Evolutionary conservation across 1,284 basidiomycete species (phyloP), one percentile per base, ranked within the genome.

Genomic region (Naganishia sp.): DNA sequence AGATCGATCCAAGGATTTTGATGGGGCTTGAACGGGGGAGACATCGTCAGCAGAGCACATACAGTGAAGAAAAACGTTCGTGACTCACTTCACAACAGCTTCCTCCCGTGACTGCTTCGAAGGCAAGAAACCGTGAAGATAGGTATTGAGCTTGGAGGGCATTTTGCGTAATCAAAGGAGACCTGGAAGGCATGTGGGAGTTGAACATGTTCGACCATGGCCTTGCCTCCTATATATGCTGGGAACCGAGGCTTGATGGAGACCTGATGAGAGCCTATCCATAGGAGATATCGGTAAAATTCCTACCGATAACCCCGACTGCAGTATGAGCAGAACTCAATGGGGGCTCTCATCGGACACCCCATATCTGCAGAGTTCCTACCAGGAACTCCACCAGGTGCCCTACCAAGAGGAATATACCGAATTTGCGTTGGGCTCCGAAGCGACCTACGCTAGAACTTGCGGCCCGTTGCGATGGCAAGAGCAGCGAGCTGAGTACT

Each of bases 1-100:
- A 57, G 45, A 68, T 68, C 33, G 63, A 65, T 7, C 44, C 11
- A 9, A 65, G 42, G 28, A 68, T 45, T 39, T 65, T 68, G 56
- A 68, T 55, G 7, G 67, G 67, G 46, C 67, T 39, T 68, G 45
- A 3, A 21, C 48, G 3, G 43, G 16, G 7, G 33, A 50, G 52
- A n/a, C 1, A 55, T 15, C 11, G 18, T 43, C 42, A 28, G 25
- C 50, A 10, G 10, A 36, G 21, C 28, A 10, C 16, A 11, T 2
- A 6, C 54, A 6, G 16, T 11, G 9, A 42, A 25, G 43, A 44
- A 25, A 43, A 3, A 15, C 21, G 18, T 15, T 6, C n/a, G 23
- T 2, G 18, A 49, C 57, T n/a, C 48, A 39, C 57, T 60, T 60
- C 11, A 49, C 33, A 15, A 60, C 25, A 28, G 49, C 13, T 9